Evolutionary conservation across 176 grass and related monocot genomes (phyloP), one percentile per base, ranked within the genome.

Genomic region (Cenchrus americanus): DNA sequence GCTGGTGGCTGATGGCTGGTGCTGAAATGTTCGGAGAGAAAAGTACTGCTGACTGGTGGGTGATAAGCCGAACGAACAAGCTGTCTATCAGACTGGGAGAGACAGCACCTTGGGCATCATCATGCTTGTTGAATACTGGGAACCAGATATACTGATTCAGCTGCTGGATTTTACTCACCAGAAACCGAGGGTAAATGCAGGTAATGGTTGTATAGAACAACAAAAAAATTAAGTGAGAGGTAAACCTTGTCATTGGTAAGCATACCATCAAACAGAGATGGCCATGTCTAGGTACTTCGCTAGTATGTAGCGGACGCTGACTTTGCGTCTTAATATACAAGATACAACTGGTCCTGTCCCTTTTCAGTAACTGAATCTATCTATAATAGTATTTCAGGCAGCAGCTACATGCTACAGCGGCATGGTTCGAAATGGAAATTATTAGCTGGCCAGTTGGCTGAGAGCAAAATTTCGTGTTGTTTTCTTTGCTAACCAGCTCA

Each of bases 281-380:
- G 22, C 41, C 65, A 72, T 60, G 65, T 73, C 27, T 78, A 49
- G 58, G 59, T 34, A 64, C 55, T 40, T 19, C 3, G 42, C 21
- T 30, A n/a, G n/a, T n/a, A 19, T 8, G 54, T 41, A 42, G 3
- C 7, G 22, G 30, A 0, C 2, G 51, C 59, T 86, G 83, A 90
- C 83, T 90, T 90, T 86, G 79, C 83, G 67, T 86, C 66, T 78
- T 32, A 37, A 37, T 37, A 37, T 37, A 37, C 34, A 41, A 51
- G 73, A 78, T 57, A 58, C 65, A 30, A 86, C 19, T 5, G 7
- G 17, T 78, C 44, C 18, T 37, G 54, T 63, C 71, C 64, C 55
- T 77, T 17, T 77, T 21, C 7, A 26, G 8, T 66, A 77, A 41
- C 55, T 78, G 78, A 82, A 86, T 66, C 78, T 71, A 86, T 66